phyloP scores from a whole-genome alignment of 176 grass and related monocot species.

The Juncus inflexus region DNA sequence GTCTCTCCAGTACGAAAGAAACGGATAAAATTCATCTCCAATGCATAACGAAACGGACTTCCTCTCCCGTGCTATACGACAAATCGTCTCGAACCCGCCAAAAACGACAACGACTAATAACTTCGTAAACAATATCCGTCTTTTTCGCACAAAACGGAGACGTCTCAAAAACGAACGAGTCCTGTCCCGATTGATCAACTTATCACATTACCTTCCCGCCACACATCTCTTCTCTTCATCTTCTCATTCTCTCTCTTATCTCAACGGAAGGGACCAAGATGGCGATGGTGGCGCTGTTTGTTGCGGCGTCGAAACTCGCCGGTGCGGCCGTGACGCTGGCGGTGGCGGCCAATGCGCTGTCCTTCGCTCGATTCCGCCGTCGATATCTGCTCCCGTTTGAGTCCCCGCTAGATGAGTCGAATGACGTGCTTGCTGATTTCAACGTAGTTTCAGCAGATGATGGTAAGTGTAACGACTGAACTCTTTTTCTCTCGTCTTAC shows the following conservation, averaged over 20 bases:
- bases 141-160: too few relatives aligned
- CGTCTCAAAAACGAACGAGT: too few relatives aligned
- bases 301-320: conserved; percentile 52
- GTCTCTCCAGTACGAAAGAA: too few relatives aligned
- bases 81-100: too few relatives aligned
- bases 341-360: conserved; percentile 57
- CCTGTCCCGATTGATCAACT: neutral
- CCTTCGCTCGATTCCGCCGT: conserved; percentile 52
- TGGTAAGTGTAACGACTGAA: conserved; percentile 7
- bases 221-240: neutral
- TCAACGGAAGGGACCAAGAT: conserved; percentile 24
- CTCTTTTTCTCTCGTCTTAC: neutral
- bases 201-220: conserved; percentile 30
- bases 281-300: conserved; percentile 48
- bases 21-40: too few relatives aligned
- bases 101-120: too few relatives aligned
- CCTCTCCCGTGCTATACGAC: too few relatives aligned
- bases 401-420: conserved; percentile 61
- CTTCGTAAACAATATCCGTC: too few relatives aligned
- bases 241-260: neutral
- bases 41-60: too few relatives aligned
- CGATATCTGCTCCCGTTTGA: conserved; percentile 58
- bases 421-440: conserved; percentile 68
- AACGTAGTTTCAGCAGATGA: conserved; percentile 12
- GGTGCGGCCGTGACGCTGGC: conserved; percentile 38